Base-by-base conservation (phyloP, 176 grass and related monocot species). In the Cocos nucifera region DNA sequence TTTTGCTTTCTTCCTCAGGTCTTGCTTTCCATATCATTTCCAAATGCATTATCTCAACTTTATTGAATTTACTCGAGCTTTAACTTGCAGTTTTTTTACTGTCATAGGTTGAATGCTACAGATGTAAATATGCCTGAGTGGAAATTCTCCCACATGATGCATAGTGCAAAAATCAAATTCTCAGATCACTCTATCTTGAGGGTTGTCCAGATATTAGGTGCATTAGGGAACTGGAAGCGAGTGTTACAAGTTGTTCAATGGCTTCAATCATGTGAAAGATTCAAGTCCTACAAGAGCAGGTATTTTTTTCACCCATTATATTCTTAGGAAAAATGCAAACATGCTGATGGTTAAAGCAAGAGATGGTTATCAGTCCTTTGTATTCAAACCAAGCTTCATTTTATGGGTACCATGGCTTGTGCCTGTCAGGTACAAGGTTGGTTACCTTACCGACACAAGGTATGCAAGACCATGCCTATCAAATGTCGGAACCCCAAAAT, bases 211-310 rank as follows among this genome's bases (percentile, higher is more conserved):
- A 66, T 88, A 49, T 80, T 97, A 54, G 92, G 92, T 57, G 69
- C 64, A 77, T 80, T 77, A 73, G 83, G 86, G 53, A 97, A 97
- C 70, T 97, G 92, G 92, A 91, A 77, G 78, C 49, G 75, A 65
- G 83, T 84, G 64, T 63, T 97, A 66, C 92, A 97, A 78, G 78
- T 97, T 78, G 80, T 91, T 75, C 81, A 97, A 79, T 97, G 92
- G 87, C 80, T 97, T 75, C 72, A 91, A 57, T 85, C 92, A n/a
- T 75, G 53, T 57, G 92, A 91, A 76, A 85, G 83, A 80, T 96
- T 96, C 73, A 85, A 90, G 62, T 90, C 92, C 30, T 85, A 79
- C 66, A 90, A 82, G 77, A 77, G 75, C 75, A 88, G 92, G 92
- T 96, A 64, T 51, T 67, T 21, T 21, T 58, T 56, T 24, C 23